Base-by-base conservation (phyloP, 2,329 filamentous ascomycete genomes). In the Blastomyces silverae region DNA sequence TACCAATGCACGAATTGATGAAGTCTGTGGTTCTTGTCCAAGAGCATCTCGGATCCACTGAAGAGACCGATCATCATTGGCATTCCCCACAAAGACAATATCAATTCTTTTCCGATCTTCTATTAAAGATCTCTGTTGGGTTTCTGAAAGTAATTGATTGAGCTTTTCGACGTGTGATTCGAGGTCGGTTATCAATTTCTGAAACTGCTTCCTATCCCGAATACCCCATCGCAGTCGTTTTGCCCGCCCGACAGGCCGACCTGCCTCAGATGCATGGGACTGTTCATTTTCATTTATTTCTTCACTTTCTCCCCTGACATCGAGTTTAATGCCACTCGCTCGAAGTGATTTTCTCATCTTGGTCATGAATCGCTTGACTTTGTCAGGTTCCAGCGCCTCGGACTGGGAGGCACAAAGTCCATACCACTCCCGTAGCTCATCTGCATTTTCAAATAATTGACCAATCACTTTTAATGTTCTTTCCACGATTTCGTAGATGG, bases 331-430 rank as follows among this genome's bases (percentile, higher is more conserved):
- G 20, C 61, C 61, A 31, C 61, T 62, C 37, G 61, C 48, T 52
- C 61, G 61, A 44, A 62, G 53, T 17, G 61, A 62, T 28, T 53
- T 62, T 48, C 61, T 62, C 61, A 62, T 62, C 6, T 37, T 62
- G 15, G 22, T 44, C 48, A 62, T 62, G 48, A 62, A 62, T 31
- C 28, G 31, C 6, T 55, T 52, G 37, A 62, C 34, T 42, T 55
- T 52, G 20, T 62, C 61, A 3, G 48, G 46, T 17, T 62, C 48
- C 15, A 20, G 10, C 48, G 31, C 31, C 37, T 62, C 48, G 1
- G 61, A 62, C 61, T 39, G 31, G 3, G 61, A 46, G 34, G 46
- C 48, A 55, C 39, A 62, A 44, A 62, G 60, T 2, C 60, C 60
- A 17, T 62, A 62, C 34, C 37, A 15, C 11, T 37, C 61, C 34